Base-by-base conservation (phyloP, 768 basidiomycete genomes). In the Leccinum uliginosum region DNA sequence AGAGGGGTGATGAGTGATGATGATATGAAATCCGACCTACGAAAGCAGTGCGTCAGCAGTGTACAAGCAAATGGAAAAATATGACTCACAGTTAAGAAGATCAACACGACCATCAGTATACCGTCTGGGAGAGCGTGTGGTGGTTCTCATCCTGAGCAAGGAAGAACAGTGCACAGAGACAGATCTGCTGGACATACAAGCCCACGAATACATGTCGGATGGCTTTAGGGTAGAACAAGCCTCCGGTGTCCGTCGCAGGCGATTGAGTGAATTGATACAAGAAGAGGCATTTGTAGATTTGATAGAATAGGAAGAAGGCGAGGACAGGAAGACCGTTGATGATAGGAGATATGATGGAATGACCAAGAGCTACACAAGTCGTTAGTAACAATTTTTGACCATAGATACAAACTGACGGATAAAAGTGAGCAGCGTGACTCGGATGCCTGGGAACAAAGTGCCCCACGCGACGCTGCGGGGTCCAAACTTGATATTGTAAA, bases 151-250 rank as follows among this genome's bases (percentile, higher is more conserved):
- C 73, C 53, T 74, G 76, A 1, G 87, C 83, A 8, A 99, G 80
- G 86, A 99, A 98, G 82, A 98, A 97, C 59, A 98, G 74, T 4
- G 89, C 91, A 32, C 82, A 80, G 34, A 97, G 76, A 68, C 90
- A 93, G 50, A 98, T 65, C 49, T 97, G 87, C 69, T 95, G 83
- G 46, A 99, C 80, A 68, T 99, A 99, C 68, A 98, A 65, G 3
- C 96, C 97, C 21, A 94, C 92, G 62, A 98, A 98, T 29, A 96
- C 67, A 66, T 98, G 97, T 50, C 90, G 85, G 26, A 98, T 83
- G 5, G 97, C 96, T 72, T 87, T 91, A 23, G 95, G 95, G 80
- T 93, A 98, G 79, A 97, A 98, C 50, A 91, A 69, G 0, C 97
- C 97, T 35, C 96, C 96, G 0, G 93, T 96, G 54, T 97, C 94